A percentile compares a stretch with the other conserved stretches of the same genome.
Evolutionary conservation across 2,329 filamentous ascomycete genomes (phyloP).

Genomic region (Talaromyces sp.): DNA sequence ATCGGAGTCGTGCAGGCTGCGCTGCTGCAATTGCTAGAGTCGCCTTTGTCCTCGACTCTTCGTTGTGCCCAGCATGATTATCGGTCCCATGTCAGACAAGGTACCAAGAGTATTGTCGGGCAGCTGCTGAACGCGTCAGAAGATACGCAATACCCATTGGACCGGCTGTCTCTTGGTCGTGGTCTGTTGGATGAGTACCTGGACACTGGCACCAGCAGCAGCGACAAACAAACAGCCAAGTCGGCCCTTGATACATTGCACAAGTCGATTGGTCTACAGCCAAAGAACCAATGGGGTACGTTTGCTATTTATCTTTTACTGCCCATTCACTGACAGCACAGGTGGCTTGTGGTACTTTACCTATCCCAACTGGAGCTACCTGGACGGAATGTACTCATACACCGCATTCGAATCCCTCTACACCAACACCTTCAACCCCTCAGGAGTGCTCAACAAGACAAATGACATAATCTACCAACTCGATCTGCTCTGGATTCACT

Average conservation of each 20-base stretch:
- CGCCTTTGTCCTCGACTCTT: background rate
- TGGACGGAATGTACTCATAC: constrained; percentile 52
- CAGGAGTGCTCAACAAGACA: constrained; percentile 36
- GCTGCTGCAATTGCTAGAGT: constrained; percentile 16
- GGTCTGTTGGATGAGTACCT: constrained; percentile 17
- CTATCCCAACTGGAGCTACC: constrained; percentile 51
- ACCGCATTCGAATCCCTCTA: constrained; percentile 40
- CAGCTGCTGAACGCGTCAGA: constrained; percentile 16
- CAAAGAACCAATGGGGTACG: constrained; percentile 13
- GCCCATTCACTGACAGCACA: background rate
- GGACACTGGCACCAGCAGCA: constrained; percentile 3
- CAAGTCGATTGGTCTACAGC: constrained; percentile 18
- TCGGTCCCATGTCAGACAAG: constrained; percentile 16
- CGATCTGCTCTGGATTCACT: constrained; percentile 43
- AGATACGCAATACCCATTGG: constrained; percentile 18
- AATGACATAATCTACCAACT: constrained; percentile 45
- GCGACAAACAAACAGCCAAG: constrained; percentile 10
- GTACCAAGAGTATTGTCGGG: constrained; percentile 17
- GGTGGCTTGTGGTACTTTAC: constrained; percentile 18
- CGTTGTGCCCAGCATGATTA: constrained; percentile 15
- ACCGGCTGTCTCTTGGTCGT: constrained; percentile 18
- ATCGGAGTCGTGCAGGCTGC: constrained; percentile 22
- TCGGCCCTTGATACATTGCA: constrained; percentile 15
- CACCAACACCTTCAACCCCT: constrained; percentile 32
- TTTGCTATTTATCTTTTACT: background rate